Evolutionary conservation across 331 rosid species (phyloP).

Genomic region (Rhamnella rubrinervis): DNA sequence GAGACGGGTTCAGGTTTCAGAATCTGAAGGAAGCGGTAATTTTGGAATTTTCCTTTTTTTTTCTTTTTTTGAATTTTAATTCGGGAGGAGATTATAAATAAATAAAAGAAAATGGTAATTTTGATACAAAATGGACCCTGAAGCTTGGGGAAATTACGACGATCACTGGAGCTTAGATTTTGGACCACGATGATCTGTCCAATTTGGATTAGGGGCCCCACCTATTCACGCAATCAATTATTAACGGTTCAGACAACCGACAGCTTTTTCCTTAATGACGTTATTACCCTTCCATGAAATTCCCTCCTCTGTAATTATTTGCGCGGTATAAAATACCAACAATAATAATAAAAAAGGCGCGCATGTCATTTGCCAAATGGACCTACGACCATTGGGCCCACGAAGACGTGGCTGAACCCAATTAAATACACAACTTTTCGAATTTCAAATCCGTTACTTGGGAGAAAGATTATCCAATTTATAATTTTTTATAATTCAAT

Average conservation of each 20-base stretch:
- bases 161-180: background rate
- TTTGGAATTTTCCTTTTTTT: background rate
- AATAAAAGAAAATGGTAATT: background rate
- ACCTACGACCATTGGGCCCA: too few species aligned
- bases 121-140: background rate
- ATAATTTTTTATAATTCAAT: too few species aligned
- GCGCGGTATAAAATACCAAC: background rate
- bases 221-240: slow-evolving; percentile 24
- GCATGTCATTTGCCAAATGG: too few species aligned
- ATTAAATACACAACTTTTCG: too few species aligned
- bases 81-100: background rate
- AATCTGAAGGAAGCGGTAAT: background rate
- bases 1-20: background rate
- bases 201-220: slow-evolving; percentile 32
- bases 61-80: background rate
- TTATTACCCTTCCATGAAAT: background rate
- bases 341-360: too few species aligned
- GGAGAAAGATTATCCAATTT: too few species aligned
- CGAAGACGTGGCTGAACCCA: too few species aligned
- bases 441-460: too few species aligned
- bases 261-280: slow-evolving; percentile 7
- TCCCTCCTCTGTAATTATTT: background rate
- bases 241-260: slow-evolving; percentile 27
- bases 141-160: slow-evolving; percentile 13
- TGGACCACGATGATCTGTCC: slow-evolving; percentile 24